A percentile compares a stretch with the other conserved stretches of the same genome.
These are phyloP conservation scores for Cyclostephanos invisitatus DNA, from an alignment of 108 stramenopile species.

Conservation along the genomic window DNA sequence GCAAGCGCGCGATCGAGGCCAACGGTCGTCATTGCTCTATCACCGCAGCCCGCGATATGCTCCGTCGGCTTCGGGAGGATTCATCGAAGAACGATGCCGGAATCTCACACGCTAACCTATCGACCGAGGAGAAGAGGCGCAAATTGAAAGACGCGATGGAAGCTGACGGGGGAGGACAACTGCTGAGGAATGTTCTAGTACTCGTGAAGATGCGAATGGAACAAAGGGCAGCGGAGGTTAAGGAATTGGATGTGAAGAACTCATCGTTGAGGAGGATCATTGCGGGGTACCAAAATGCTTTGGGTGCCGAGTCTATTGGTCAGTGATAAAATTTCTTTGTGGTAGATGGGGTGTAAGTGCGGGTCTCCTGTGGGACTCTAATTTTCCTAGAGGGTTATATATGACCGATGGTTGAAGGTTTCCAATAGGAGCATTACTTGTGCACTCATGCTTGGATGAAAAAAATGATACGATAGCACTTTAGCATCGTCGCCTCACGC, in stretches of 20 bases:
- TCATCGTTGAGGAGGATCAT: conserved; percentile 35
- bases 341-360: too few relatives aligned
- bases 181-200: conserved; percentile 14
- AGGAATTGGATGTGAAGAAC: conserved; percentile 20
- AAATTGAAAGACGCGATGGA: conserved; percentile 25
- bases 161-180: conserved; percentile 19
- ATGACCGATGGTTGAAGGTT: too few relatives aligned
- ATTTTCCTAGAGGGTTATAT: too few relatives aligned
- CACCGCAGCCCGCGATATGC: conserved; percentile 28
- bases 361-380: too few relatives aligned
- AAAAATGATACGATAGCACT: neutral
- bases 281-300: conserved; percentile 28
- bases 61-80: conserved; percentile 33
- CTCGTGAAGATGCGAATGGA: conserved; percentile 14
- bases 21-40: conserved; percentile 21
- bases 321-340: too few relatives aligned
- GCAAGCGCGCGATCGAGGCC: conserved; percentile 24
- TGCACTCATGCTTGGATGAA: neutral
- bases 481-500: neutral
- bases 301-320: conserved; percentile 4
- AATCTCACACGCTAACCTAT: neutral
- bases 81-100: conserved; percentile 8
- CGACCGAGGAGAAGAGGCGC: conserved; percentile 22
- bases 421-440: neutral
- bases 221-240: conserved; percentile 14